Conservation (phyloP, 768 basidiomycete species). For the Kwoniella pini region DNA sequence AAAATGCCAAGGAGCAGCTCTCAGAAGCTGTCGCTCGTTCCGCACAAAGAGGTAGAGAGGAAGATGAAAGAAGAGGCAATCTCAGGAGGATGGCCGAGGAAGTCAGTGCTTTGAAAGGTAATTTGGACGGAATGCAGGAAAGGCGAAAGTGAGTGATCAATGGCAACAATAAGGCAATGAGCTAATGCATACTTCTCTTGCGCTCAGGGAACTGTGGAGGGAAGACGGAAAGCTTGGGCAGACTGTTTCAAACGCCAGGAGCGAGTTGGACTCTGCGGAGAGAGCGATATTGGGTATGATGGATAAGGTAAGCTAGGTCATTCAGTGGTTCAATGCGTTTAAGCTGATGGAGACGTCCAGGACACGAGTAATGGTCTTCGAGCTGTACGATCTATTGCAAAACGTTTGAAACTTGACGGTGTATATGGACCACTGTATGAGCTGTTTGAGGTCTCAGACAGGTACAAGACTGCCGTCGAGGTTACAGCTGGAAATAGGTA, state of each 20-base stretch:
- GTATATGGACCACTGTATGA: constrained; percentile 94
- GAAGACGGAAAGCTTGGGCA: constrained; percentile 87
- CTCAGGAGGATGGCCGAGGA: constrained; percentile 60
- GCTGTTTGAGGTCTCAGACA: constrained; percentile 86
- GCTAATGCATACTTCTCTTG: constrained; percentile 10
- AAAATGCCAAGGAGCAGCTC: constrained; percentile 47
- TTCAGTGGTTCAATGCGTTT: not conserved
- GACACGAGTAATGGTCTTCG: constrained; percentile 87
- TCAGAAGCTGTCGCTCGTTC: constrained; percentile 61
- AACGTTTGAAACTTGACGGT: constrained; percentile 71
- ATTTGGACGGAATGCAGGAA: constrained; percentile 71
- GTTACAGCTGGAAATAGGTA: constrained; percentile 94
- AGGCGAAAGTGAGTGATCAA: constrained; percentile 64
- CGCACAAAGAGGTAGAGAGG: constrained; percentile 59
- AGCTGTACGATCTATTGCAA: constrained; percentile 80
- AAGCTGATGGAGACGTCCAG: no score
- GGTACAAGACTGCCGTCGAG: constrained; percentile 89
- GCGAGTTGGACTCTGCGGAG: constrained; percentile 80
- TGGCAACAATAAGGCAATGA: not conserved
- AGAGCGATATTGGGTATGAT: constrained; percentile 81
- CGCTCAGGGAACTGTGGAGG: constrained; percentile 82
- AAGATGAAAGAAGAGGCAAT: constrained; percentile 64
- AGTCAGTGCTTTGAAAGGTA: constrained; percentile 64
- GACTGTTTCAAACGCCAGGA: constrained; percentile 70
- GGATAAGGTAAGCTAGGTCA: constrained; percentile 71